phyloP scores from a whole-genome alignment of 441 rosid species.

The Metrosideros polymorpha region DNA sequence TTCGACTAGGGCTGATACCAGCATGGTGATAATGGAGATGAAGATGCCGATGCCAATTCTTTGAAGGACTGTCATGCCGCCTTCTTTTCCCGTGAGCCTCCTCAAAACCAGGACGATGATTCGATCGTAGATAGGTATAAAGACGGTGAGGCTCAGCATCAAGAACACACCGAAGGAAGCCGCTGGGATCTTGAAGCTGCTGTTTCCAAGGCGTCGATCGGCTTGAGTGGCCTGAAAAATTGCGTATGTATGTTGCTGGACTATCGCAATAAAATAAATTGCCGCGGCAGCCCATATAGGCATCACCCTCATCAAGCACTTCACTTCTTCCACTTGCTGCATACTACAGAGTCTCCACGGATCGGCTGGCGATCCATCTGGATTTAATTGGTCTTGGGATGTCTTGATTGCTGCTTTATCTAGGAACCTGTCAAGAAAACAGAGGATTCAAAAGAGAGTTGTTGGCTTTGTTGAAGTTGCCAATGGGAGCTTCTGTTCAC shows the following conservation, averaged over 20 bases:
- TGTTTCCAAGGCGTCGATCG: slow-evolving; percentile 42
- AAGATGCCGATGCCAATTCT: slow-evolving; percentile 59
- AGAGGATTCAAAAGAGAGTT: neutral
- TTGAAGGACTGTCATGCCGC: slow-evolving; percentile 62
- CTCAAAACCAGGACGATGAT: slow-evolving; percentile 42
- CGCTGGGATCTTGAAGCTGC: slow-evolving; percentile 47
- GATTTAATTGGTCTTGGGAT: slow-evolving; percentile 30
- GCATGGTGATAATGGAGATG: slow-evolving; percentile 28
- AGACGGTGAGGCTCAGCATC: slow-evolving; percentile 50
- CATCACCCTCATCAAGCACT: slow-evolving; percentile 58
- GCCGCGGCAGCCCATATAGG: slow-evolving; percentile 52
- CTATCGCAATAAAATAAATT: slow-evolving; percentile 35
- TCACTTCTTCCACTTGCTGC: slow-evolving; percentile 85
- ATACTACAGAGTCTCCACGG: slow-evolving; percentile 69
- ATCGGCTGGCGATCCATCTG: slow-evolving; percentile 55
- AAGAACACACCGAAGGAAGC: slow-evolving; percentile 64
- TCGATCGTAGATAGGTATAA: slow-evolving; percentile 60
- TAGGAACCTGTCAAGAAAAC: slow-evolving; percentile 28
- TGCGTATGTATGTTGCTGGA: slow-evolving; percentile 52
- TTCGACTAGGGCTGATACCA: slow-evolving; percentile 50
- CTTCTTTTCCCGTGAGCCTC: slow-evolving; percentile 50
- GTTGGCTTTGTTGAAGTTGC: neutral
- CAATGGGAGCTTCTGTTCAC: neutral
- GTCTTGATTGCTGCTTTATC: slow-evolving; percentile 64
- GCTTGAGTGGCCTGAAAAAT: slow-evolving; percentile 75